Percentiles rank a stretch among this genome's conserved stretches.
Conservation (phyloP, 805 yeast species). For the Saccharomycopsis fermentans region DNA sequence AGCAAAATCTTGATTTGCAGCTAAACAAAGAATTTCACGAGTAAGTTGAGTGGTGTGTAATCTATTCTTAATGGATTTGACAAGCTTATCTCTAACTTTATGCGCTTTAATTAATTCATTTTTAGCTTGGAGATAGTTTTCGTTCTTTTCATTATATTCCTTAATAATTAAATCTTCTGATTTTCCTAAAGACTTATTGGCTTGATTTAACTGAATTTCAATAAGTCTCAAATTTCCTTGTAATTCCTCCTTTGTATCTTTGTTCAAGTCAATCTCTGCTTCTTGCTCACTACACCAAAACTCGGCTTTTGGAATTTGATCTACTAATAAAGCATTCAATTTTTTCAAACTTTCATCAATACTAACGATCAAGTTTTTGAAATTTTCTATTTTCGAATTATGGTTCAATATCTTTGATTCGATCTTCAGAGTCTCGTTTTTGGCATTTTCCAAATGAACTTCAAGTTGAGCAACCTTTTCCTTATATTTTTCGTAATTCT, state of each 20-base stretch:
- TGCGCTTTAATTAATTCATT: conserved; percentile 25
- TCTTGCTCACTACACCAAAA: conserved; percentile 33
- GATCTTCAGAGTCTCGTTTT: conserved; percentile 15
- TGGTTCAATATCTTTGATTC: neutral
- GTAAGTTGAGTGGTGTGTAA: conserved; percentile 32
- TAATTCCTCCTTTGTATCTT: conserved; percentile 34
- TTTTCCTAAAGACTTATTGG: conserved; percentile 38
- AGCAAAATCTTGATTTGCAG: conserved; percentile 47
- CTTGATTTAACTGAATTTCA: conserved; percentile 33
- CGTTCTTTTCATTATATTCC: conserved; percentile 30
- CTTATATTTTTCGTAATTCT: conserved; percentile 16
- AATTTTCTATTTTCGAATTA: neutral
- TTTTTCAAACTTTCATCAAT: conserved; percentile 8
- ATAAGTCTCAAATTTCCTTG: conserved; percentile 33
- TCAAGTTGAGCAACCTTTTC: conserved; percentile 20
- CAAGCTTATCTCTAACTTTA: conserved; percentile 23
- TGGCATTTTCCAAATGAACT: conserved; percentile 10
- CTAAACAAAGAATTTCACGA: conserved; percentile 32
- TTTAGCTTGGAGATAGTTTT: conserved; percentile 28
- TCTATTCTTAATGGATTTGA: conserved; percentile 34
- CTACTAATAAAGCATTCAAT: conserved; percentile 2
- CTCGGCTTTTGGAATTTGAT: conserved; percentile 21
- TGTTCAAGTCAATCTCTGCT: conserved; percentile 27
- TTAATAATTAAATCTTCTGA: conserved; percentile 30
- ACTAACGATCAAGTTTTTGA: neutral